Evolutionary conservation across 2,329 filamentous ascomycete species (phyloP).

Genomic region (Berkeleyomyces basicola): DNA sequence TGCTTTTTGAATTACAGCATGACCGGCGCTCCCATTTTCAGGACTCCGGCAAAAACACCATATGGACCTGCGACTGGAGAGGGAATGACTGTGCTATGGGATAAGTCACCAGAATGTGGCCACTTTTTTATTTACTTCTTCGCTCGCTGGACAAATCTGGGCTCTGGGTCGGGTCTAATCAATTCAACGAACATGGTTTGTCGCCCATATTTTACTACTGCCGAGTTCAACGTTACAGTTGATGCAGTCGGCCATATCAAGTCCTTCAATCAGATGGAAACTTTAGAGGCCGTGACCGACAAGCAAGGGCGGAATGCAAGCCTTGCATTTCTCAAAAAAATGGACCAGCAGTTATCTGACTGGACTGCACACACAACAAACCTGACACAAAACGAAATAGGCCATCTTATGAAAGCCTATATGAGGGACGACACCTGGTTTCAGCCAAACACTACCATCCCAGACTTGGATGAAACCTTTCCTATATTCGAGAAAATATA

Average conservation of each 20-base stretch:
- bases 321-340: background rate
- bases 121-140: background rate
- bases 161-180: background rate
- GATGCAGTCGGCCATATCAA: slow-evolving; percentile 18
- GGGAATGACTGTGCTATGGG: background rate
- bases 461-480: background rate
- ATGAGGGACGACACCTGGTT: background rate
- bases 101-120: background rate
- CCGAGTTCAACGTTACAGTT: slow-evolving; percentile 22
- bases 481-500: background rate
- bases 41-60: background rate
- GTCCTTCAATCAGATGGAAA: slow-evolving; percentile 8
- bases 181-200: slow-evolving; percentile 15
- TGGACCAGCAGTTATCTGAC: background rate
- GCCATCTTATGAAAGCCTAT: background rate
- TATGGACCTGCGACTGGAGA: background rate
- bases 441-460: background rate
- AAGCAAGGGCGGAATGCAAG: background rate
- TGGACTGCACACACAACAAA: background rate
- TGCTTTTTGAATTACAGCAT: background rate
- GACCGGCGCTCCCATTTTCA: background rate
- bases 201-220: slow-evolving; percentile 18
- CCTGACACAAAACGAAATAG: background rate
- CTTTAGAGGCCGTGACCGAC: background rate
- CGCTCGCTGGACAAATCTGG: background rate